phyloP scores from a whole-genome alignment of 257 asterid species.

The Solanum chmielewskii region DNA sequence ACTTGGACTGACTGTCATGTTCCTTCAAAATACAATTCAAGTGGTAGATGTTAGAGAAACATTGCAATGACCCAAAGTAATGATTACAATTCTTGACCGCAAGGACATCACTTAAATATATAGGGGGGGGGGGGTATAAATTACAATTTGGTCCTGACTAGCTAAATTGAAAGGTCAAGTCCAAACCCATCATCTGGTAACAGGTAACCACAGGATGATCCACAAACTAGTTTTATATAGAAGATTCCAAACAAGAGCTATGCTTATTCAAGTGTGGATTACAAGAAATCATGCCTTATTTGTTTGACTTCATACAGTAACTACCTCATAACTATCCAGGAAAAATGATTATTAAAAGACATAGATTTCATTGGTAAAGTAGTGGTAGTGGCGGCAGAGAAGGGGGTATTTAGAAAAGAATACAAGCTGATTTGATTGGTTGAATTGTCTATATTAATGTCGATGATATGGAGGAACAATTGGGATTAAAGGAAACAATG shows the following conservation, averaged over 20 bases:
- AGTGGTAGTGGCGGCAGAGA: not conserved
- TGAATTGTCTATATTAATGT: not conserved
- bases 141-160: not conserved
- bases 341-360: not conserved
- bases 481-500: not conserved
- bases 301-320: not conserved
- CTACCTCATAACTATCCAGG: not conserved
- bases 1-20: slow-evolving; percentile 38
- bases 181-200: not conserved
- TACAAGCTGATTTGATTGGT: not conserved
- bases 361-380: not conserved
- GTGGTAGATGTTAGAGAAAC: slow-evolving; percentile 16
- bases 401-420: not conserved
- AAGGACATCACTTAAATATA: not conserved
- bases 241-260: not conserved
- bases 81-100: not conserved
- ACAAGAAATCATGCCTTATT: not conserved
- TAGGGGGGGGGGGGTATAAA: not conserved
- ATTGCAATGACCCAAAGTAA: not conserved
- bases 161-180: not conserved
- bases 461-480: not conserved
- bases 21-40: slow-evolving; percentile 46
- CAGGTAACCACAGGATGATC: not conserved
- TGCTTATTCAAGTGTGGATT: not conserved
- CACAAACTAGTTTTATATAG: not conserved